Evolutionary conservation across 2,329 filamentous ascomycete genomes (phyloP).

Genomic region (Verticillium nonalfalfae): DNA sequence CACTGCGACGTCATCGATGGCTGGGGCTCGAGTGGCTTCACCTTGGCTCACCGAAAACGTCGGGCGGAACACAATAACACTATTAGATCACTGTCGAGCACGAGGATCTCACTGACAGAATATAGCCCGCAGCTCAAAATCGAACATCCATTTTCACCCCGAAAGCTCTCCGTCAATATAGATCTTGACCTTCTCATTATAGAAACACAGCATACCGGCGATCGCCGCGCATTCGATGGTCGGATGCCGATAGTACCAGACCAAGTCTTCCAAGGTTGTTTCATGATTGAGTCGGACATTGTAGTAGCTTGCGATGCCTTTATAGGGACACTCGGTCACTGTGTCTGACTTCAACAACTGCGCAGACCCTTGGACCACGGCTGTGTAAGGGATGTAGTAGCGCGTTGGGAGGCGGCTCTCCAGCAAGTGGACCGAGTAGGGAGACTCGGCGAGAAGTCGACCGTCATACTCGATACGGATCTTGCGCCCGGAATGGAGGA

Average conservation of each 20-base stretch:
- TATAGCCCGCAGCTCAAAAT: too few relatives aligned
- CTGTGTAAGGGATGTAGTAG: conserved; percentile 51
- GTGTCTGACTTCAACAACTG: neutral
- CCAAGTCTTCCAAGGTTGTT: conserved; percentile 38
- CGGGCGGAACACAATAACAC: neutral
- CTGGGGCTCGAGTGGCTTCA: neutral
- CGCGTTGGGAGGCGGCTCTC: conserved; percentile 55
- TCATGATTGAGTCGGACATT: conserved; percentile 38
- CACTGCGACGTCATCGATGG: neutral
- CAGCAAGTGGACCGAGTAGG: conserved; percentile 44
- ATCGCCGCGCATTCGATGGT: conserved; percentile 49
- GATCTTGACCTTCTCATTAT: conserved; percentile 64
- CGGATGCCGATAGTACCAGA: conserved; percentile 59
- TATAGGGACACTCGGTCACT: conserved; percentile 58
- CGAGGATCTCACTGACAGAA: too few relatives aligned
- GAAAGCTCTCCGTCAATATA: conserved; percentile 41
- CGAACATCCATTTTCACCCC: neutral
- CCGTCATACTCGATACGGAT: conserved; percentile 45
- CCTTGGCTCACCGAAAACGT: neutral
- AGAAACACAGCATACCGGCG: conserved; percentile 55
- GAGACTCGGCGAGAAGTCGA: conserved; percentile 36
- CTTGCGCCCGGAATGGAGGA: conserved; percentile 46
- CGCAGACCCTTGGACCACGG: conserved; percentile 30
- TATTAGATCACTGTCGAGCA: too few relatives aligned
- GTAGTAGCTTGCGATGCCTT: conserved; percentile 60